Evolutionary conservation across 140 eudicot species (phyloP), one percentile per base, ranked within the genome.

Genomic region (Senecio squalidus): DNA sequence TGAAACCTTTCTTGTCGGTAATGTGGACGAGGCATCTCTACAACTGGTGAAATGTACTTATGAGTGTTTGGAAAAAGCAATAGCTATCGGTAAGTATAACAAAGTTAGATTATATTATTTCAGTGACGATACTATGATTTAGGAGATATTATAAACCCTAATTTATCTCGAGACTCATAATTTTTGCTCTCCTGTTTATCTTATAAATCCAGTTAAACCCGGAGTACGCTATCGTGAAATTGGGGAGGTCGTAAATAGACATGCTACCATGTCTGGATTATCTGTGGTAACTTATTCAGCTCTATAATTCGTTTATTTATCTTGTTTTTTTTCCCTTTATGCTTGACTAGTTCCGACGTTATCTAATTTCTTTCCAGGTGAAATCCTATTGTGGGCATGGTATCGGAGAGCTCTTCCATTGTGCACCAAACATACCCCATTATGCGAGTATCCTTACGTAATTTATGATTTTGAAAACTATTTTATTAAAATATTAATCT

Each of bases 351-450:
- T 11, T 58, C 5, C 16, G 10, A 64, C 14, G 3, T 58, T 21
- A 26, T 4, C 30, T 29, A 0, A 7, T 26, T 22, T 16, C 15
- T 6, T 27, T 69, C 54, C 67, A 91, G 98, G 96, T 84, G 73
- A 91, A 73, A 75, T 81, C 98, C 49, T 81, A 80, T 66, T 79
- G 92, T 58, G 98, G 98, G 55, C 98, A 91, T 81, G 98, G 98
- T 44, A 86, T 91, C 23, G 98, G 98, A 65, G 98, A 86, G 58
- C 98, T 86, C 75, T 91, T 91, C 84, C 98, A 91, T 36, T 86
- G 96, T 75, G 96, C 98, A 61, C 98, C 98, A 62, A 91, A 86
- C 71, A 86, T 91, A 45, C 98, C 98, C 46, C 98, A 86, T 75
- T 91, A 91, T 79, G 81, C 94, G 38, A 83, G 98, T 91, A 91